Evolutionary conservation across 495 filamentous ascomycete species (phyloP).

Genomic region (Trichoderma asperelloides): DNA sequence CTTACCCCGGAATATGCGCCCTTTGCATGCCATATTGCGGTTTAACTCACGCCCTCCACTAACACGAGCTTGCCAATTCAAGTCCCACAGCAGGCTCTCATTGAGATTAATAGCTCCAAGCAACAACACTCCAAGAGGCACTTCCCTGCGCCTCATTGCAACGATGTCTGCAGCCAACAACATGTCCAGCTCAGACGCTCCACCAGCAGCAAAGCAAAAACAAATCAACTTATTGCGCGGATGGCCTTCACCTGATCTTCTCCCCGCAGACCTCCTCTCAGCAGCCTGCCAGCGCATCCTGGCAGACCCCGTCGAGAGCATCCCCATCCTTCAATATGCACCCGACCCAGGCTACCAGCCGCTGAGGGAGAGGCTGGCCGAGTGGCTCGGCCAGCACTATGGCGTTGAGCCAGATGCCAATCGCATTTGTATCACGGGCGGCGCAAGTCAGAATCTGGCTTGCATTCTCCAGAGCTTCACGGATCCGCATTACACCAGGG

Average conservation of each 20-base stretch:
- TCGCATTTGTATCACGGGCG: conserved; percentile 73
- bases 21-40: neutral
- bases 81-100: neutral
- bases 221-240: conserved; percentile 60
- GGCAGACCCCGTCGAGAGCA: conserved; percentile 44
- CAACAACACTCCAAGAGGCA: neutral
- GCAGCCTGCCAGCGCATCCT: conserved; percentile 48
- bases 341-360: conserved; percentile 66
- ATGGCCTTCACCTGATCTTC: conserved; percentile 61
- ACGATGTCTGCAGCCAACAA: neutral
- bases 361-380: conserved; percentile 52
- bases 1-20: neutral
- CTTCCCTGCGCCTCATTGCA: neutral
- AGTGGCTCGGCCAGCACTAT: conserved; percentile 63
- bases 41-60: neutral
- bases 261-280: conserved; percentile 53
- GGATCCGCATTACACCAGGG: conserved; percentile 64
- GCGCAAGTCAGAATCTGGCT: conserved; percentile 67
- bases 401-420: conserved; percentile 28
- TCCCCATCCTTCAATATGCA: conserved; percentile 61
- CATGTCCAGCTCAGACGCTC: neutral
- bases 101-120: neutral
- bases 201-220: conserved; percentile 18
- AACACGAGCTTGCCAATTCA: neutral
- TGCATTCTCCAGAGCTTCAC: conserved; percentile 65